phyloP scores from a whole-genome alignment of 495 filamentous ascomycete species.

The Aspergillus incahuasiensis region DNA sequence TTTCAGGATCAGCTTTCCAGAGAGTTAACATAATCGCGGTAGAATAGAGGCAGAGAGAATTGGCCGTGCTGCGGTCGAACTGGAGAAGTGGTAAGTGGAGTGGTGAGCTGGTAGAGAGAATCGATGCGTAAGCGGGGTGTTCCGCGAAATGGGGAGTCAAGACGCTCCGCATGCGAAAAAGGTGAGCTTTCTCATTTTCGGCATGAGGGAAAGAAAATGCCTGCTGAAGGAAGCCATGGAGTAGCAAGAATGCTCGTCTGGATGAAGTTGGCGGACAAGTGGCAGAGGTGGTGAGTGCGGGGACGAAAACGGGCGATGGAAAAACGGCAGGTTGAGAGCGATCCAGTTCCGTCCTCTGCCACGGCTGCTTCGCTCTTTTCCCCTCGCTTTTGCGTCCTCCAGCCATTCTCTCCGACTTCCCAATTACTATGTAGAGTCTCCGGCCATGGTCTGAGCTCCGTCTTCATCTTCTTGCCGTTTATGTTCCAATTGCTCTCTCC shows the following conservation, averaged over 20 bases:
- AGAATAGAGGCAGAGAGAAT: background rate
- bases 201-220: background rate
- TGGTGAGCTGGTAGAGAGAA: background rate
- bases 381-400: constrained; percentile 31
- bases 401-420: constrained; percentile 26
- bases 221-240: background rate
- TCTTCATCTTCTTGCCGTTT: constrained; percentile 19
- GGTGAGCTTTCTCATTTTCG: background rate
- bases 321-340: constrained; percentile 11
- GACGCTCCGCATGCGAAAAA: constrained; percentile 2
- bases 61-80: background rate
- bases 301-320: constrained; percentile 15
- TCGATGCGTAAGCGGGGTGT: constrained; percentile 13
- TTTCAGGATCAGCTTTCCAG: background rate
- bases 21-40: background rate
- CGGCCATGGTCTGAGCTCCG: constrained; percentile 35
- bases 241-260: background rate
- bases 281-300: constrained; percentile 11
- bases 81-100: background rate
- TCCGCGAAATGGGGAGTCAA: constrained; percentile 8
- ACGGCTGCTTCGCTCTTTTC: constrained; percentile 25
- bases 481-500: constrained; percentile 27
- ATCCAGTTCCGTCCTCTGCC: constrained; percentile 34
- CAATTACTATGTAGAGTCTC: constrained; percentile 43
- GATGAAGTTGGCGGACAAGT: background rate